These are phyloP conservation scores for Pseudogymnoascus sp. DNA, from an alignment of 2,329 filamentous ascomycete genomes.

Conservation along the genomic window DNA sequence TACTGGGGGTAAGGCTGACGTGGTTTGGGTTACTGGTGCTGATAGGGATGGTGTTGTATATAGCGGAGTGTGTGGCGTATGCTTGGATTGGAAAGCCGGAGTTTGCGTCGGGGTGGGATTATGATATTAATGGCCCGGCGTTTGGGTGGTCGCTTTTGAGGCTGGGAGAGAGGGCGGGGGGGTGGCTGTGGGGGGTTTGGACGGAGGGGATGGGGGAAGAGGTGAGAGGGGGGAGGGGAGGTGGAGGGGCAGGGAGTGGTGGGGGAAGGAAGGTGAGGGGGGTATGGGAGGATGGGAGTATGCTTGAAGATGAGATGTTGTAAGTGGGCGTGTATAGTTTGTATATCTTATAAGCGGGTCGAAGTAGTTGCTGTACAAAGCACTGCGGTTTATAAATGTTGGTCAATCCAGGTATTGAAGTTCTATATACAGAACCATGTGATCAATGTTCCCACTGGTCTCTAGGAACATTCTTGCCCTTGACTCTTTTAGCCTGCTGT, in stretches of 20 bases:
- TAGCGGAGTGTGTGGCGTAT: neutral
- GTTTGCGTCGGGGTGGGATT: neutral
- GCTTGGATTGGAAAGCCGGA: neutral
- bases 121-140: neutral
- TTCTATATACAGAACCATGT: neutral
- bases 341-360: neutral
- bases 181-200: neutral
- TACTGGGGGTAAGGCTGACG: constrained; percentile 20
- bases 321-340: neutral
- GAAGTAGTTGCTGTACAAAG: constrained; percentile 37
- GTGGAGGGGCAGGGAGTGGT: neutral
- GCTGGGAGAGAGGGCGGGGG: neutral
- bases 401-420: constrained; percentile 33
- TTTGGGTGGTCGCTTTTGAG: neutral
- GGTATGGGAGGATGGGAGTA: constrained; percentile 8
- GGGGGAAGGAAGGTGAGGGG: neutral
- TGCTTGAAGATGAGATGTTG: constrained; percentile 3
- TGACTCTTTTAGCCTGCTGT: neutral
- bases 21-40: constrained; percentile 21
- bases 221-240: neutral
- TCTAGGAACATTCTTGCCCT: neutral
- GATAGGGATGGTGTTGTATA: neutral
- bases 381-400: constrained; percentile 41
- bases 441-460: neutral
- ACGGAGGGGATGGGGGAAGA: neutral